Base-by-base conservation (phyloP, 2,329 filamentous ascomycete species). In the Ophiobolus disseminans region DNA sequence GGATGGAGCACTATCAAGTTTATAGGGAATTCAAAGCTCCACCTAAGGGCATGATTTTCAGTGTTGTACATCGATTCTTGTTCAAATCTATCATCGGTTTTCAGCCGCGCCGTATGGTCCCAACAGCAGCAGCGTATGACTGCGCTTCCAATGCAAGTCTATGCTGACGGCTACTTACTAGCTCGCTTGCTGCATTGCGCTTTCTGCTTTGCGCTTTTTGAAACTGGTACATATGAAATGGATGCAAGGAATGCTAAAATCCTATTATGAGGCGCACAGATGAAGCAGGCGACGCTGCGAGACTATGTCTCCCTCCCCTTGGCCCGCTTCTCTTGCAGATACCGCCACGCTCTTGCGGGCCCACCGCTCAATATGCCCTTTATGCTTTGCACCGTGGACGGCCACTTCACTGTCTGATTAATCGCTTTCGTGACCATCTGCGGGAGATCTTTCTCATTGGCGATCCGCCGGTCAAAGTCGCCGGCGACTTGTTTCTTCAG, bases 331-430 rank as follows among this genome's bases (percentile, higher is more conserved):
- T 97, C 94, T 34, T 82, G 79, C 45, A 95, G 65, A 70, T 99
- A 99, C 54, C 86, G 83, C 77, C 83, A 82, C 5, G 87, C 87
- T 63, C 86, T 84, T 5, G 78, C 68, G 13, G 89, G 70, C 0
- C 94, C 95, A 0, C 89, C 86, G 2, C 91, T 97, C 35, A 97
- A 72, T 1, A 89, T 72, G 2, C 91, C 87, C 76, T 99, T 99
- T 54, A 93, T 69, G 44, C 86, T 94, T 74, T 99, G 93, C 4
- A 86, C 86, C 2, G 90, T 91, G 64, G 91, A 94, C 0, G 94
- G 92, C 94, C 94, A 97, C 46, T 85, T 84, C 62, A 97, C 90
- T 0, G 95, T 97, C 69, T 89, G 88, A 67, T 86, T 88, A 66
- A 99, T 92, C 31, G 91, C 88, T 28, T 81, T 80, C 25, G 86